Evolutionary conservation across 106 monocot species (phyloP), one percentile per base, ranked within the genome.

Genomic region (Dioscorea alata): DNA sequence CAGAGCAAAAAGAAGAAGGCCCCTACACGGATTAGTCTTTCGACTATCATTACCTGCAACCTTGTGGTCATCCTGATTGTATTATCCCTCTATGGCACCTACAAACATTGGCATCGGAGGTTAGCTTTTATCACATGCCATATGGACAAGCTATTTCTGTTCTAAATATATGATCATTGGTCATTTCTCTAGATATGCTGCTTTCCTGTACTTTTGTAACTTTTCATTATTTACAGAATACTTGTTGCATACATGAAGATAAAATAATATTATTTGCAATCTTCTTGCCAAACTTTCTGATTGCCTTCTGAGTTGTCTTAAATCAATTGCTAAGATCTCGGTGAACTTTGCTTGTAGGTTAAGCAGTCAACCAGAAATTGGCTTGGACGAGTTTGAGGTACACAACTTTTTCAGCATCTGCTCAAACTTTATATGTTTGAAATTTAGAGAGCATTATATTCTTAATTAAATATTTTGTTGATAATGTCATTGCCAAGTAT

Each of bases 1-100:
- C 85, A 80, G 50, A 90, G 89, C 69, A 90, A 90, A 66, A 89
- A 72, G 79, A 82, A 85, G 75, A 90, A 85, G 61, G 80, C 61
- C 0, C 89, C 80, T 32, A 74, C 80, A 65, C 76, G 78, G 74
- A 82, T 83, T 57, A 66, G 82, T 61, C 51, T 82, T 24, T 72
- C 69, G 1, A 79, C 82, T n/a, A 82, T 85, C 57, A 74, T 85
- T 49, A 80, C 80, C 19, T 82, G 79, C 67, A 85, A 77, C 65
- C 57, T 90, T 23, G 33, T 85, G 57, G 22, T 85, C 53, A 69
- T 85, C 65, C 74, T 90, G 34, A 70, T 85, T 67, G 69, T 73
- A 4, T 42, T 85, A 56, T 90, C 80, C 50, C 57, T 85, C 13
- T 82, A 82, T 60, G 75, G 80, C 21, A 80, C 85, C 12, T 85